Percentiles rank a stretch among this genome's conserved stretches.
phyloP scores from a whole-genome alignment of 2,329 filamentous ascomycete genomes.

The Scedosporium apiospermum region DNA sequence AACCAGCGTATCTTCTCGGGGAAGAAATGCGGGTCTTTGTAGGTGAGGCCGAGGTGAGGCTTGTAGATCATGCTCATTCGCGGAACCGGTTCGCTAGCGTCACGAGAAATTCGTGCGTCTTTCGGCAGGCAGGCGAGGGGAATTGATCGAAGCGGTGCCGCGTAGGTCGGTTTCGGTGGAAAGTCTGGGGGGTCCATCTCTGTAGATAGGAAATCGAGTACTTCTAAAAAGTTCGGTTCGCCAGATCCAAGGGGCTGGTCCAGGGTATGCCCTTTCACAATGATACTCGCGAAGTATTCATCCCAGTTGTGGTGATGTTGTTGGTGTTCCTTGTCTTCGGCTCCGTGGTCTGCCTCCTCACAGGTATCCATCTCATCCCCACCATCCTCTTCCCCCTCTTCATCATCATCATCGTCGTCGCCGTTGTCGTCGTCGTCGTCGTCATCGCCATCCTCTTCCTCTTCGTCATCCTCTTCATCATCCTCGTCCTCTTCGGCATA shows the following conservation, averaged over 20 bases:
- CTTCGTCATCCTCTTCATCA: slow-evolving; percentile 1
- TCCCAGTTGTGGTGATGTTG: too few relatives aligned
- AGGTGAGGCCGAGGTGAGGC: slow-evolving; percentile 1
- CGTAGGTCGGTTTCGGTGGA: background rate
- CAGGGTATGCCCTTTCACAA: too few relatives aligned
- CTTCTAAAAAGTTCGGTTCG: too few relatives aligned
- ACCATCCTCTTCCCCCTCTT: background rate
- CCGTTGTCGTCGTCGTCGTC: background rate
- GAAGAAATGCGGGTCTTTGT: background rate
- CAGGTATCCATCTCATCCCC: background rate
- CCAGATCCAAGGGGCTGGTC: too few relatives aligned
- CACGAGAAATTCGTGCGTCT: background rate
- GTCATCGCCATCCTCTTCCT: background rate
- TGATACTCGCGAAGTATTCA: too few relatives aligned
- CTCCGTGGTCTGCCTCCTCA: background rate
- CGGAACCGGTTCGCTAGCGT: background rate
- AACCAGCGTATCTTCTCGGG: background rate
- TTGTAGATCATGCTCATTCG: slow-evolving; percentile 5
- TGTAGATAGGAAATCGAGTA: background rate
- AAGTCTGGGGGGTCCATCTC: background rate
- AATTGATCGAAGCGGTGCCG: background rate
- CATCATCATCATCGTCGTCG: background rate
- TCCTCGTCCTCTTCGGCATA: slow-evolving; percentile 1
- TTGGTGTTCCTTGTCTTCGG: background rate
- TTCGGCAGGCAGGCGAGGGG: background rate